A percentile compares a stretch with the other conserved stretches of the same genome.
These are phyloP conservation scores for Nymphaea colorata DNA, from an alignment of 164 flowering plant genomes.

Conservation along the genomic window DNA sequence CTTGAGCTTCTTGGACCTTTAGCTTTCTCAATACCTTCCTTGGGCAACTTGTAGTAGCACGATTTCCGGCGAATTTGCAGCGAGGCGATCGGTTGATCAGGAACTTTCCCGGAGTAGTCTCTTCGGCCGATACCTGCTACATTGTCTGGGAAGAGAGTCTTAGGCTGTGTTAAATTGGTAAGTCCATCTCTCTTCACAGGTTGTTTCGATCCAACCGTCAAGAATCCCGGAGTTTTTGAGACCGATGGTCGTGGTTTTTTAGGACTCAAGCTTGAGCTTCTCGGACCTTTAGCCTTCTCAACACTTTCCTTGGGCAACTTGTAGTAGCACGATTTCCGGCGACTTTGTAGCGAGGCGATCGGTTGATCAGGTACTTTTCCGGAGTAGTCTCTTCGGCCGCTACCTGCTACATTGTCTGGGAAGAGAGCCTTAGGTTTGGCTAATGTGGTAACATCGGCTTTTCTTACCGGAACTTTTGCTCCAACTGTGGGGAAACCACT, in stretches of 20 bases:
- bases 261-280: slow-evolving; percentile 40
- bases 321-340: slow-evolving; percentile 1
- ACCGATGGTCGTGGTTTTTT: slow-evolving; percentile 20
- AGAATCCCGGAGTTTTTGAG: slow-evolving; percentile 26
- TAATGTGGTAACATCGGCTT: slow-evolving; percentile 21
- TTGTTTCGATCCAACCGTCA: slow-evolving; percentile 44
- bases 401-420: slow-evolving; percentile 16
- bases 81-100: neutral
- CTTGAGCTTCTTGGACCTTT: slow-evolving; percentile 33
- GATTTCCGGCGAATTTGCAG: neutral
- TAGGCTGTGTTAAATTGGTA: slow-evolving; percentile 36
- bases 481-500: slow-evolving; percentile 38
- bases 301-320: slow-evolving; percentile 14
- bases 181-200: slow-evolving; percentile 36
- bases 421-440: slow-evolving; percentile 68
- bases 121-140: slow-evolving; percentile 3
- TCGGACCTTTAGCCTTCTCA: slow-evolving; percentile 32
- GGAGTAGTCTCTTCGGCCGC: neutral
- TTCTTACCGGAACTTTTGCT: slow-evolving; percentile 37
- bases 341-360: neutral
- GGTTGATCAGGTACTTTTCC: neutral
- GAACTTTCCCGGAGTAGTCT: neutral
- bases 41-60: neutral
- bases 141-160: slow-evolving; percentile 43
- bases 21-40: slow-evolving; percentile 29